Conservation (phyloP, 2,329 filamentous ascomycete species). For the Pseudogymnoascus sp. region DNA sequence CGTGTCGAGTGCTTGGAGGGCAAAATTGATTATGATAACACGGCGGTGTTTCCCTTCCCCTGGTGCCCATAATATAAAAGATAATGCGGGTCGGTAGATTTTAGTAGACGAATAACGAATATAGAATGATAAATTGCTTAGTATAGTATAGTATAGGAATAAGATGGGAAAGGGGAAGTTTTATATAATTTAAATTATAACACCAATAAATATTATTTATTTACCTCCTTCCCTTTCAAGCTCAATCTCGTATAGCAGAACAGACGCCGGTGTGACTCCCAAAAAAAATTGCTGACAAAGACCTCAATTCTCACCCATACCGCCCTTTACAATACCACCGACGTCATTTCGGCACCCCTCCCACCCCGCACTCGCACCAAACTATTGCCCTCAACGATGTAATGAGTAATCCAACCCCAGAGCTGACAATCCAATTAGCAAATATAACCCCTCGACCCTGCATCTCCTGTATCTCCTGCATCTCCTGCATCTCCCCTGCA, state of each 20-base stretch:
- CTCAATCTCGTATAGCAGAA: neutral
- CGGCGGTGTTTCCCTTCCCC: conserved; percentile 13
- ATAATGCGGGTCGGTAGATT: too few species aligned
- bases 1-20: conserved; percentile 29
- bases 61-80: too few species aligned
- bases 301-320: neutral
- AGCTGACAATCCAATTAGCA: neutral
- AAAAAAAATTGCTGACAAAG: neutral
- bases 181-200: neutral
- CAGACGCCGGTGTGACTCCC: neutral
- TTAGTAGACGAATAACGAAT: too few species aligned
- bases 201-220: neutral
- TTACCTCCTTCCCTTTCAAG: neutral
- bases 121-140: too few species aligned
- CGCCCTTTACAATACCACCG: neutral
- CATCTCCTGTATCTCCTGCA: too few species aligned
- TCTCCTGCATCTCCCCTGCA: neutral
- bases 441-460: neutral
- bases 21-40: conserved; percentile 28
- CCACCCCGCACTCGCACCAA: neutral
- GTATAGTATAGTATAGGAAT: too few species aligned
- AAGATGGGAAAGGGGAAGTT: too few species aligned
- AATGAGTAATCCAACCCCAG: neutral
- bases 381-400: neutral
- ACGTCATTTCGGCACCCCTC: neutral